Percentiles rank a stretch among this genome's conserved stretches.
phyloP scores from a whole-genome alignment of 2,329 filamentous ascomycete genomes.

The Dothideomycetes sp. region DNA sequence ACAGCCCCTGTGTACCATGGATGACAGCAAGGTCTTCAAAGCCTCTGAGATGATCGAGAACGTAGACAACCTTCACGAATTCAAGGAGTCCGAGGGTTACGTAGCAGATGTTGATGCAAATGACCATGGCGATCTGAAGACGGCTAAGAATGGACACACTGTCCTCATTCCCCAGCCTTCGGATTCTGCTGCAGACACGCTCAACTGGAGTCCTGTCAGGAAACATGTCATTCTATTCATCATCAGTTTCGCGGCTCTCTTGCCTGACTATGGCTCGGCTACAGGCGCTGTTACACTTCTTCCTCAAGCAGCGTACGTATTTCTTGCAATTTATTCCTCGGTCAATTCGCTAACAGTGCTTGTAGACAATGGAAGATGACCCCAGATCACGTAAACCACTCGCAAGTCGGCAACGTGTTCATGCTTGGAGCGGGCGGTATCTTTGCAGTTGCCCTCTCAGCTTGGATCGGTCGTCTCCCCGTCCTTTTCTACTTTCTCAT shows the following conservation, averaged over 20 bases:
- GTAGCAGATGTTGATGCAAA: conserved; percentile 23
- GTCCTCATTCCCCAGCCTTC: conserved; percentile 13
- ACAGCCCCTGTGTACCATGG: too few species aligned
- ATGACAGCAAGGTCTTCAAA: too few species aligned
- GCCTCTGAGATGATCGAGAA: conserved; percentile 11
- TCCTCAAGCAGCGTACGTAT: conserved; percentile 22
- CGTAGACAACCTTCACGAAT: not conserved
- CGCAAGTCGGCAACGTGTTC: conserved; percentile 31
- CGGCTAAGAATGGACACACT: conserved; percentile 19
- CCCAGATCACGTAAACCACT: conserved; percentile 27
- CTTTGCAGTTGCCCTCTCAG: conserved; percentile 28
- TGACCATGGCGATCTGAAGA: conserved; percentile 26
- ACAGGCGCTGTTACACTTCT: conserved; percentile 29
- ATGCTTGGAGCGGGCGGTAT: conserved; percentile 33
- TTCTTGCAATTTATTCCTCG: not conserved
- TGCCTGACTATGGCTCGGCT: conserved; percentile 32
- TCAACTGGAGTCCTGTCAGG: conserved; percentile 20
- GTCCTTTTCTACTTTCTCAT: conserved; percentile 31
- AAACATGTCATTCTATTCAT: conserved; percentile 29
- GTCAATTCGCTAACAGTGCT: conserved; percentile 7
- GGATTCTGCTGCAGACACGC: conserved; percentile 19
- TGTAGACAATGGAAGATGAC: conserved; percentile 24
- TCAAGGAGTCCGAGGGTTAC: conserved; percentile 15
- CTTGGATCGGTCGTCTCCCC: conserved; percentile 34
- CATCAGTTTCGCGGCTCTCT: conserved; percentile 26